Percentiles rank a stretch among this genome's conserved stretches.
Conservation (phyloP, 2,329 filamentous ascomycete genomes). For the Alternaria arborescens region DNA sequence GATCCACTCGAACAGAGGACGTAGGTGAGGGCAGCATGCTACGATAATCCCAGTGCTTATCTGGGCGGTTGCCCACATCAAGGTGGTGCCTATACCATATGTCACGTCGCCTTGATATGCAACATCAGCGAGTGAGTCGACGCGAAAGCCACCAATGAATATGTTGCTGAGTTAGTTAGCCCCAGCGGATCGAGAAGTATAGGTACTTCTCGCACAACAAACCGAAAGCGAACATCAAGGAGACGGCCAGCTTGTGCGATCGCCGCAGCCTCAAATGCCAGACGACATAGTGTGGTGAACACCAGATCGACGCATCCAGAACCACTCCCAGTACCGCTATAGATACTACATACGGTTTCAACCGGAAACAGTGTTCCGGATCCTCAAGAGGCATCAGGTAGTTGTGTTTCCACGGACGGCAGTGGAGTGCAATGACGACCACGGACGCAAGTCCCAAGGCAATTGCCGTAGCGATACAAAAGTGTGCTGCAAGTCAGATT, state of each 20-base stretch:
- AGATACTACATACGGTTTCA: slow-evolving; percentile 21
- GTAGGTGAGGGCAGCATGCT: slow-evolving; percentile 34
- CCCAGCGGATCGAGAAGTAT: not conserved
- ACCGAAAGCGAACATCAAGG: slow-evolving; percentile 34
- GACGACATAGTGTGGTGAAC: slow-evolving; percentile 36
- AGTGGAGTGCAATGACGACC: slow-evolving; percentile 26
- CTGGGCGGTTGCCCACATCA: slow-evolving; percentile 34
- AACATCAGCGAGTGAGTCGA: slow-evolving; percentile 13
- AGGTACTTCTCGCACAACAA: slow-evolving; percentile 23
- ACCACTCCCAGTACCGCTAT: slow-evolving; percentile 22
- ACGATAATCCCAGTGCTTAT: slow-evolving; percentile 37
- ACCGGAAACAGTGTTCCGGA: slow-evolving; percentile 27
- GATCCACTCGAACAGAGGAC: slow-evolving; percentile 35
- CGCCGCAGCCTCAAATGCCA: slow-evolving; percentile 33
- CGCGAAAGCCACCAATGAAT: slow-evolving; percentile 24
- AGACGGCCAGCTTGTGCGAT: slow-evolving; percentile 37
- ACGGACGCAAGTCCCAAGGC: slow-evolving; percentile 18
- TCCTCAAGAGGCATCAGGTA: slow-evolving; percentile 28
- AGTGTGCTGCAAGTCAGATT: slow-evolving; percentile 28
- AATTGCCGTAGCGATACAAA: slow-evolving; percentile 22
- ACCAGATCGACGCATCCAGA: slow-evolving; percentile 34
- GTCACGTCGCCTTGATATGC: slow-evolving; percentile 23
- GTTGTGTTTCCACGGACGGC: slow-evolving; percentile 34
- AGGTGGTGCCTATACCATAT: slow-evolving; percentile 22
- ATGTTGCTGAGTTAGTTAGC: slow-evolving; percentile 29